Evolutionary conservation across 169 alveolate species (phyloP), one percentile per base, ranked within the genome.

Genomic region (Eimeria necatrix): DNA sequence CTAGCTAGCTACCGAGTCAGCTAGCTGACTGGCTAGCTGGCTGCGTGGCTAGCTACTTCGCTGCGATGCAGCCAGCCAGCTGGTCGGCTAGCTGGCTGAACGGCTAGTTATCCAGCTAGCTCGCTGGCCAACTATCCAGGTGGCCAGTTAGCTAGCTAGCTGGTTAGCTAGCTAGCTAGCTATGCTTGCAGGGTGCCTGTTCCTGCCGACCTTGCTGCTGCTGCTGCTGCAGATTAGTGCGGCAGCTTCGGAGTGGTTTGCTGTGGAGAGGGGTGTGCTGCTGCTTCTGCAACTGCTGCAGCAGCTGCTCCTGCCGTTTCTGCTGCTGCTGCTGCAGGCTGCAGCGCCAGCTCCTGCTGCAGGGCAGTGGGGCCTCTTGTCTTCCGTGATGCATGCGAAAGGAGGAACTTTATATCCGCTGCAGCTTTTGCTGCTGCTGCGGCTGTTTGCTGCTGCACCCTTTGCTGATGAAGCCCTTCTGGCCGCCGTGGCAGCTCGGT

Each of bases 371-470:
- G 4, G 52, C 24, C 24, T 71, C 7, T 14, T 71, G 83, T 71
- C 83, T 14, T 71, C 83, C 0, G n/a, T 71, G 49, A 12, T 71
- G 83, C 83, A 71, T 71, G 83, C 83, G 24, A 71, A 71, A 14
- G 83, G 52, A 71, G 83, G 52, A 71, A 14, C 0, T 22, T 32
- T 71, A 5, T 71, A n/a, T 18, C 83, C 53, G 83, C 83, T 71
- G 52, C 83, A 71, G 51, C 68, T 56, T 10, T 18, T 56, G 68
- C 68, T 14, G 68, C 68, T 56, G 68, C 68, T 56, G 68, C 68
- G 68, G 83, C 83, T 71, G n/a, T 71, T 71, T 71, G 83, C 83
- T 71, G 83, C 83, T 71, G 83, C 83, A 32, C 83, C 83, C 20
- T 71, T 8, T 14, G 83, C 83, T 5, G 83, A 71, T 22, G 83